Evolutionary conservation across 169 alveolate genomes (phyloP), one percentile per base, ranked within the genome.

Genomic region (Cytauxzoon felis): DNA sequence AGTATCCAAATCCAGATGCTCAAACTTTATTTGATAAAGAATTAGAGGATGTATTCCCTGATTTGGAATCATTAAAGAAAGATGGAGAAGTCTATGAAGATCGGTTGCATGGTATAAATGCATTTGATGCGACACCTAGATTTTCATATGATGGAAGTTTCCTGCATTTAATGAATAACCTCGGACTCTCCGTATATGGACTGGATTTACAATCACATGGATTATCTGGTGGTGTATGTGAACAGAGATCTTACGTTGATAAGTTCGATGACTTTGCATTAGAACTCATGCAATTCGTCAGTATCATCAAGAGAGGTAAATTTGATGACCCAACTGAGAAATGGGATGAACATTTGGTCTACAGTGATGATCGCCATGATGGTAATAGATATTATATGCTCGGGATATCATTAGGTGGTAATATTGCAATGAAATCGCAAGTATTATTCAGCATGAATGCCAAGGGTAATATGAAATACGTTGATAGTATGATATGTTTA

Each of bases 381-480:
- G 26, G 8, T 34, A 67, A 79, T 3, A 82, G 67, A 36, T 62
- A 65, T 38, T 78, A 70, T 64, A 58, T 83, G 16, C 54, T 60
- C 49, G 90, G 90, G 5, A 32, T 78, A 18, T 73, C 87, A 24
- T 79, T 83, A 88, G 90, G 90, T 3, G 90, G 90, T 9, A 78
- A 78, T 71, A 73, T 83, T 11, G 87, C 67, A 18, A 42, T 78
- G 32, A 30, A 88, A 23, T 38, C 48, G 13, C 59, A 73, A 43
- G 80, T 79, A 48, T 59, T 62, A n/a, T 42, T 64, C 30, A 43
- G 56, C 16, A 65, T 48, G 26, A 62, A 78, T 40, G 54, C 54
- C 59, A 61, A 50, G 43, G 54, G 32, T 16, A 40, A 34, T 16
- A 64, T 51, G 30, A 36, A 59, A 34, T 68, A 73, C 47, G 62